A percentile compares a stretch with the other conserved stretches of the same genome.
Conservation (phyloP, 352 stramenopile species). For the Phytophthora boehmeriae region DNA sequence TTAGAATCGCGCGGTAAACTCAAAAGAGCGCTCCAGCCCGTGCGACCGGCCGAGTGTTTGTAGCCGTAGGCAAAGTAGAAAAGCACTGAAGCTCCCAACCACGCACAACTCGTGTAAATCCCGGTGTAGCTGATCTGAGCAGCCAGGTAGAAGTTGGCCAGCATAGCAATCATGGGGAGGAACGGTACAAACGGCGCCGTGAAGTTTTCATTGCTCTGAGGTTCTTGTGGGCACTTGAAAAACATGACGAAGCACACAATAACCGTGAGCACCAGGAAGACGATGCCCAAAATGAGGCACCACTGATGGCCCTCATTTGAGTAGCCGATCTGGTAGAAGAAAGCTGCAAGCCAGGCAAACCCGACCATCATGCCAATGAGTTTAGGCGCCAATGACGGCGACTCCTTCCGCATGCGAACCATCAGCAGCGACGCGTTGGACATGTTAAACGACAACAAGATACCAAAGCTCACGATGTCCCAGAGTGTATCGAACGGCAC, state of each 20-base stretch:
- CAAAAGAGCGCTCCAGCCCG: conserved; percentile 62
- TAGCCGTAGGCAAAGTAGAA: conserved; percentile 88
- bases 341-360: conserved; percentile 45
- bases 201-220: conserved; percentile 60
- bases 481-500: conserved; percentile 84
- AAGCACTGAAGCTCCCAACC: conserved; percentile 58
- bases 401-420: conserved; percentile 64
- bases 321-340: conserved; percentile 75
- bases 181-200: conserved; percentile 71
- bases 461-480: conserved; percentile 91
- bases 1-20: conserved; percentile 53
- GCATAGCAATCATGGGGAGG: conserved; percentile 49
- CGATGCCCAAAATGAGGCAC: conserved; percentile 45
- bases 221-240: conserved; percentile 69
- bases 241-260: conserved; percentile 38
- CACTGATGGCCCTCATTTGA: conserved; percentile 30
- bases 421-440: conserved; percentile 79
- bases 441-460: conserved; percentile 89
- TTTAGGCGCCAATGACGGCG: conserved; percentile 44
- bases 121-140: conserved; percentile 58
- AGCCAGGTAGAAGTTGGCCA: conserved; percentile 77
- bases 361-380: conserved; percentile 50
- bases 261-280: conserved; percentile 56
- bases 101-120: conserved; percentile 59
- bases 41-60: conserved; percentile 63